Base-by-base conservation (phyloP, 768 basidiomycete species). In the Pulveroboletus sp. region DNA sequence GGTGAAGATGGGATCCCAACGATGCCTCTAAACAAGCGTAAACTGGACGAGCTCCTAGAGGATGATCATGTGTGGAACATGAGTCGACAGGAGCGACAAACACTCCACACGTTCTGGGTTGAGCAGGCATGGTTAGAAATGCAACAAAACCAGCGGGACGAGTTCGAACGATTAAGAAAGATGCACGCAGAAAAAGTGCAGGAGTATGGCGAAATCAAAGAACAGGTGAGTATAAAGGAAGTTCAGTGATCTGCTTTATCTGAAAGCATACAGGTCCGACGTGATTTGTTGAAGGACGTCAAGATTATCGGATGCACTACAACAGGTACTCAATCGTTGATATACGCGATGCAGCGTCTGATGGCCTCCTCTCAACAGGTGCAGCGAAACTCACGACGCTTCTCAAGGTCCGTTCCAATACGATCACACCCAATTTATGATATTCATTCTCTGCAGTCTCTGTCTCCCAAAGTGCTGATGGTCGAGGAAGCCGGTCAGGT, bases 401-500 rank as follows among this genome's bases (percentile, higher is more conserved):
- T 3, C 64, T 89, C 18, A 78, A 71, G 65, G 85, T 82, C 37
- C 31, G 68, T 57, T 0, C n/a, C 17, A 15, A 11, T 9, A 7
- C 2, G 1, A 18, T n/a, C 40, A 6, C 10, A 31, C 26, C 49
- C 17, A 28, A 40, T 15, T 21, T 1, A 5, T n/a, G 37, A 45
- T n/a, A 51, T 46, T 54, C 4, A 38, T 14, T 14, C 13, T 30
- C 48, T 11, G 18, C 9, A 86, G 84, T 77, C 78, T 13, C 60
- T 88, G 6, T 68, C 61, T 5, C 86, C 86, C 0, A 75, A 73
- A 30, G 77, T 88, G 0, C 61, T 89, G 41, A 68, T 90, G 42
- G 83, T 90, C 0, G 87, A 91, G 63, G 89, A 90, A 61, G 88
- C 89, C 0, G 89, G 88, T 0, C 88, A 91, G 66, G 84, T 89